Evolutionary conservation across 805 yeast genomes (phyloP).

Genomic region (Zygotorulaspora florentina): DNA sequence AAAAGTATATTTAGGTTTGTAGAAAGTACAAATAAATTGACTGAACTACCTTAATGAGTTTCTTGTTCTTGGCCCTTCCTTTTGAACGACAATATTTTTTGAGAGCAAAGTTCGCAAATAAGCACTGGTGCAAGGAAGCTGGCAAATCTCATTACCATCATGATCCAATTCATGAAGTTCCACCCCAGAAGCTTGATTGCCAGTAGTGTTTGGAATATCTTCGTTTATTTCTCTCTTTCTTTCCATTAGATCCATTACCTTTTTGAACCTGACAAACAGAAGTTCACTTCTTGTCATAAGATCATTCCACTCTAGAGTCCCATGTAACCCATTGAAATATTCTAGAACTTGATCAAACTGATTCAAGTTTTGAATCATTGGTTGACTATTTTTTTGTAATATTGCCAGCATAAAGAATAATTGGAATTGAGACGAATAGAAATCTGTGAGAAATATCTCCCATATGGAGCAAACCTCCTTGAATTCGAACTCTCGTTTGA

Average conservation of each 20-base stretch:
- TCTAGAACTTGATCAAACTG: conserved; percentile 89
- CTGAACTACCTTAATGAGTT: conserved; percentile 24
- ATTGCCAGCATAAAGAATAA: conserved; percentile 83
- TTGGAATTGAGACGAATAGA: conserved; percentile 80
- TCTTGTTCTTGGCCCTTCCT: conserved; percentile 40
- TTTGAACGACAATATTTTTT: conserved; percentile 58
- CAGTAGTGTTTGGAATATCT: conserved; percentile 1
- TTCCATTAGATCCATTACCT: conserved; percentile 77
- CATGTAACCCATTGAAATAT: conserved; percentile 85
- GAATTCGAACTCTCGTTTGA: conserved; percentile 83
- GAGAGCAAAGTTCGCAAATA: conserved; percentile 57
- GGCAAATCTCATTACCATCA: background rate
- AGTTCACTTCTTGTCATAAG: conserved; percentile 80
- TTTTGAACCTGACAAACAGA: conserved; percentile 71
- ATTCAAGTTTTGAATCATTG: conserved; percentile 65
- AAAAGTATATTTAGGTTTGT: no score
- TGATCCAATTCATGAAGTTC: conserved; percentile 10
- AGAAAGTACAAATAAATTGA: no score
- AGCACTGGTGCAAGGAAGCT: conserved; percentile 20
- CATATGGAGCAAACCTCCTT: conserved; percentile 74
- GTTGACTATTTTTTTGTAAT: conserved; percentile 78
- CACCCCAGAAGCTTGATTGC: conserved; percentile 7
- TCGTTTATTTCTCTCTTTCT: conserved; percentile 37
- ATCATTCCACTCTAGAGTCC: conserved; percentile 69
- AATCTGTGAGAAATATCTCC: conserved; percentile 92